Base-by-base conservation (phyloP, 176 grass and related monocot species). In the Rhynchospora breviuscula region DNA sequence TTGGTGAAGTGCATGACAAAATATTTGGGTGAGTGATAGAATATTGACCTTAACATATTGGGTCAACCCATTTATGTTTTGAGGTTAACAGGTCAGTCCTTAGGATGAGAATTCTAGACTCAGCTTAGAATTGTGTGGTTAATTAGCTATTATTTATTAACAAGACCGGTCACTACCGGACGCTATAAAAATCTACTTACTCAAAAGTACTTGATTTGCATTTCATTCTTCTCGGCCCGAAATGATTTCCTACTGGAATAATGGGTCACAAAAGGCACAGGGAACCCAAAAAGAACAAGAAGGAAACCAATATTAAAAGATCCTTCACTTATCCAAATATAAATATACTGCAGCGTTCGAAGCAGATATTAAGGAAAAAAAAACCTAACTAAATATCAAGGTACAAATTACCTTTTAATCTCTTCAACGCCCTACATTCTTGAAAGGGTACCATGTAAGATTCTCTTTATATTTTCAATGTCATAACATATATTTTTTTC, bases 391-490 rank as follows among this genome's bases (percentile, higher is more conserved):
- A 77, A 77, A 78, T 12, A 18, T 31, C 14, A 3, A 56, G 49
- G 25, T 54, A 18, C 12, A 54, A 53, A 14, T 68, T 88, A 98
- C 95, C 88, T 91, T 85, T n/a, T 83, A 4, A 33, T 87, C 83
- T 31, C 86, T 91, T 23, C 89, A 82, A 66, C 10, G n/a, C 15
- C 67, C 14, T 21, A 88, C 7, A 74, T 89, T 66, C 79, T 93
- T 98, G 84, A 86, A 98, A 51, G 95, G 95, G 84, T 89, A 85
- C 95, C 95, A 98, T 10, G 83, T 59, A 82, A 92, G 92, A 35
- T 95, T 90, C 64, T 67, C 29, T 40, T 17, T 67, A 17, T 14
- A 67, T 33, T 67, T 40, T 15, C 13, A 17, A 15, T 7, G 11
- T 15, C 26, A 35, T 26, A 10, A 7, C 15, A 67, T 40, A 8